Base-by-base conservation (phyloP, 805 yeast genomes). In the Candida odintsovae region DNA sequence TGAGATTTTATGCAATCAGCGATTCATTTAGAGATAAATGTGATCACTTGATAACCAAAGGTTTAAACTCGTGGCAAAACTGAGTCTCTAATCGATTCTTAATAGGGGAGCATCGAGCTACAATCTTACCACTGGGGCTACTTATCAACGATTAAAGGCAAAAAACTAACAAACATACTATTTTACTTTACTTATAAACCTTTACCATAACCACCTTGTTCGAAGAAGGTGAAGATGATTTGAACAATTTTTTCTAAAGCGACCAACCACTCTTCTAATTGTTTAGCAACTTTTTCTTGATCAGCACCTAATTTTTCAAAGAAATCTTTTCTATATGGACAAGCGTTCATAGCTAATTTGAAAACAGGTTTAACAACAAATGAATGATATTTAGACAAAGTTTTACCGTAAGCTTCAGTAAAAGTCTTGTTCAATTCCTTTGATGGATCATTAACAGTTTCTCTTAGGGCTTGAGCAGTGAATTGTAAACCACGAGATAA, bases 301-400 rank as follows among this genome's bases (percentile, higher is more conserved):
- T 84, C 89, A 20, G 75, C 74, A 47, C 96, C 96, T 57, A 89
- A 76, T 71, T 88, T 89, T 49, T 66, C 82, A 60, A 87, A 89
- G 63, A 89, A 86, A 61, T 82, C 95, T 64, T 78, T 80, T 71
- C 96, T 80, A 69, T 87, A 90, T 12, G 97, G 97, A 67, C 95
- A 87, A 2, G 96, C 95, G 67, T 86, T 86, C 96, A 89, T 90
- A 42, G 97, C 97, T 64, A 90, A 75, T 69, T 87, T 87, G 78
- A 89, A 89, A 44, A 90, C 80, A 23, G 96, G 96, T 61, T 83
- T 85, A 51, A 89, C 75, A 59, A 89, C 71, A 76, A 89, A 78
- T 45, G 83, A 82, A 70, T 89, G 97, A 69, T 80, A 83, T 66
- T 89, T 81, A 49, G 84, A 76, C 63, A 89, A 76, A 6, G 96